Percentiles rank a stretch among this genome's conserved stretches.
Conservation (phyloP, 805 yeast species). For the Maudiozyma serrabonitensis region DNA sequence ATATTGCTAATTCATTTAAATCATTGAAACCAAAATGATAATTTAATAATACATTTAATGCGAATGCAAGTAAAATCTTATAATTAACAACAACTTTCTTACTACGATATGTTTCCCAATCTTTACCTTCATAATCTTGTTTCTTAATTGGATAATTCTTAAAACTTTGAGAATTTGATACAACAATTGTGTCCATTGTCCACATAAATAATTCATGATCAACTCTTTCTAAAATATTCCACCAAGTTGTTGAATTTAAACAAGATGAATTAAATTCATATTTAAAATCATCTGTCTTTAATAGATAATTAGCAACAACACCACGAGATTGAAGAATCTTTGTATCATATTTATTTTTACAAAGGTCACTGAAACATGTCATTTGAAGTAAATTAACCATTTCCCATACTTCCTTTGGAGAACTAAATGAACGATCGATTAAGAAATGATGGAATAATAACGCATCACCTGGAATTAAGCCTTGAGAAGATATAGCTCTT, state of each 20-base stretch:
- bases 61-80: constrained; percentile 33
- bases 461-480: constrained; percentile 30
- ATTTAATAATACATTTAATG: constrained; percentile 35
- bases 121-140: constrained; percentile 11
- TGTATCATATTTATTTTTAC: constrained; percentile 23
- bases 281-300: constrained; percentile 24
- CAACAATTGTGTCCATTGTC: constrained; percentile 27
- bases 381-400: constrained; percentile 25
- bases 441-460: constrained; percentile 27
- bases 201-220: constrained; percentile 27
- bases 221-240: constrained; percentile 27
- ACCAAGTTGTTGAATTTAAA: constrained; percentile 26
- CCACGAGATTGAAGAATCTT: constrained; percentile 27
- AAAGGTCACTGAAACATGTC: constrained; percentile 24
- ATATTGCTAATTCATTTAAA: constrained; percentile 22
- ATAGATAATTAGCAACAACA: constrained; percentile 24
- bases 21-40: constrained; percentile 43
- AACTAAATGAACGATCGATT: constrained; percentile 12
- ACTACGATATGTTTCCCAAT: constrained; percentile 28
- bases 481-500: constrained; percentile 30
- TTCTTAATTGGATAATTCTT: constrained; percentile 25
- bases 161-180: constrained; percentile 29
- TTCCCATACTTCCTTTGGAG: constrained; percentile 24
- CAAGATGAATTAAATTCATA: constrained; percentile 25
- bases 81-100: constrained; percentile 31